Percentiles rank a stretch among this genome's conserved stretches.
These are phyloP conservation scores for Candida dubliniensis DNA, from an alignment of 1,139 yeast genomes.

Conservation along the genomic window DNA sequence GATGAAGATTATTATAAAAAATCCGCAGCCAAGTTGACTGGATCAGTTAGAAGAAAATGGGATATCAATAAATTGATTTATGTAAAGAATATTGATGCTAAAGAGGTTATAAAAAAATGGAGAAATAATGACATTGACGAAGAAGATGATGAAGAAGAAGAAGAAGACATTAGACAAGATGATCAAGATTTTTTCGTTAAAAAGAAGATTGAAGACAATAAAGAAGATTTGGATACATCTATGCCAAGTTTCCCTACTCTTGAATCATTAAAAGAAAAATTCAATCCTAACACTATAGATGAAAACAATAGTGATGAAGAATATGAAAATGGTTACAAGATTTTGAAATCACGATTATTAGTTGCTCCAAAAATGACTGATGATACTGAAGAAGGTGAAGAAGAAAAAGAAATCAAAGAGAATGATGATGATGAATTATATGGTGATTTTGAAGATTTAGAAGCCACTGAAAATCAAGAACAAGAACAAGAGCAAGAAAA, in stretches of 20 bases:
- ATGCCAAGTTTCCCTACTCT: conserved; percentile 44
- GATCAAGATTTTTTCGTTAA: conserved; percentile 66
- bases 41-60: conserved; percentile 54
- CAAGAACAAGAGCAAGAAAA: conserved; percentile 15
- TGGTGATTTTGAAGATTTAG: conserved; percentile 83
- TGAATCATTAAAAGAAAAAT: conserved; percentile 54
- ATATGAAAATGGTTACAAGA: conserved; percentile 46
- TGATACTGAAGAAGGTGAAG: conserved; percentile 39
- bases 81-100: conserved; percentile 71
- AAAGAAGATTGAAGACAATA: conserved; percentile 32
- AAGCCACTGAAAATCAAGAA: conserved; percentile 39
- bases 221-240: conserved; percentile 34
- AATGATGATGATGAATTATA: conserved; percentile 56
- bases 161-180: conserved; percentile 50
- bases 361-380: conserved; percentile 60
- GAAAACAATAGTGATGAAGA: conserved; percentile 35
- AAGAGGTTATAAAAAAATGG: conserved; percentile 79
- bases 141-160: conserved; percentile 44
- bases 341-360: conserved; percentile 60
- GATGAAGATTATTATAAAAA: conserved; percentile 40
- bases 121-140: conserved; percentile 36
- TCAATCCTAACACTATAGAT: conserved; percentile 41
- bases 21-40: conserved; percentile 49
- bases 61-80: conserved; percentile 81
- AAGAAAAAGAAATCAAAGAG: conserved; percentile 30